These are phyloP conservation scores for Cronartium quercuum DNA, from an alignment of 1,284 basidiomycete genomes.

Conservation along the genomic window DNA sequence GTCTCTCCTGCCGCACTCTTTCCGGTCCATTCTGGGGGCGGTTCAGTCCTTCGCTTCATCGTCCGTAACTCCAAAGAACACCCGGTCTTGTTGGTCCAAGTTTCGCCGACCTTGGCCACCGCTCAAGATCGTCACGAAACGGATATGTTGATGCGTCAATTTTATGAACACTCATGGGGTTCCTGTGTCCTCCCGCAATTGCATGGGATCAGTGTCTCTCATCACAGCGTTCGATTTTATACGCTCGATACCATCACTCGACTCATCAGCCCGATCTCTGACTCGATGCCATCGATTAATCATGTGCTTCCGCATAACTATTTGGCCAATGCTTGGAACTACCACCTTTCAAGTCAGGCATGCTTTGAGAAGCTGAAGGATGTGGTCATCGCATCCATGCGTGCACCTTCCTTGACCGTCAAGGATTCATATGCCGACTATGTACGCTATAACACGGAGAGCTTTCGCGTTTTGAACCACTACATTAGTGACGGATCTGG, in stretches of 20 bases:
- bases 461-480: too few species aligned
- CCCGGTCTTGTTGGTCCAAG: constrained; percentile 22
- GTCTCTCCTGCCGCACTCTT: not conserved
- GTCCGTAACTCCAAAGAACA: not conserved
- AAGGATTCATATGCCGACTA: too few species aligned
- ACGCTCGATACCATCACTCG: constrained; percentile 9
- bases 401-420: too few species aligned
- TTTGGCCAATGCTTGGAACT: constrained; percentile 14
- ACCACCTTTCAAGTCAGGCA: not conserved
- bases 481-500: too few species aligned
- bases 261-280: constrained; percentile 8
- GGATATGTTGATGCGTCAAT: constrained; percentile 16
- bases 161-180: not conserved
- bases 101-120: constrained; percentile 9
- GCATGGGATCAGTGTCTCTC: constrained; percentile 12
- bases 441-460: too few species aligned
- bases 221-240: constrained; percentile 8
- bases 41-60: not conserved
- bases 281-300: constrained; percentile 1
- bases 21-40: not conserved
- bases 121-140: constrained; percentile 1
- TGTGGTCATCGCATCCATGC: not conserved
- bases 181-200: constrained; percentile 1
- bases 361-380: not conserved
- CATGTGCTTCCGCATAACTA: constrained; percentile 12